These are phyloP conservation scores for Limnomonas spitsbergensis DNA, from an alignment of 139 green algal genomes.

Conservation along the genomic window DNA sequence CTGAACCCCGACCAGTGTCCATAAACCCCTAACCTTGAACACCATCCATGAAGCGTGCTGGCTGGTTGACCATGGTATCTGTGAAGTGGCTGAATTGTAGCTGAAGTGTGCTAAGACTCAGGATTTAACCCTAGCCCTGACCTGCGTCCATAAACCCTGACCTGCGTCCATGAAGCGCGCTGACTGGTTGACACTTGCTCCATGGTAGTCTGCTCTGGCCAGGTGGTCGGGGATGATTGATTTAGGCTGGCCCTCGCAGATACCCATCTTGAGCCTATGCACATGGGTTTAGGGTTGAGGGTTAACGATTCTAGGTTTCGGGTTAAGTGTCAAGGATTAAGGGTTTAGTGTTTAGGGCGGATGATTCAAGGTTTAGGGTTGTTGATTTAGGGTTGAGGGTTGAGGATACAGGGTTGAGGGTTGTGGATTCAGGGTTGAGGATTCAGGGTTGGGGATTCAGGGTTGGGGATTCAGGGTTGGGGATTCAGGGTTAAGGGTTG, in stretches of 20 bases:
- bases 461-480: no score
- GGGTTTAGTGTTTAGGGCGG: no score
- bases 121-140: neutral
- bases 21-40: neutral
- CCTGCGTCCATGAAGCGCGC: slow-evolving; percentile 21
- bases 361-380: no score
- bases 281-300: no score
- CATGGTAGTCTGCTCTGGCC: slow-evolving; percentile 53
- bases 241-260: slow-evolving; percentile 40
- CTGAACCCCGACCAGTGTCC: neutral
- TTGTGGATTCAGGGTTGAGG: no score
- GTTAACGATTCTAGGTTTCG: no score
- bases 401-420: no score
- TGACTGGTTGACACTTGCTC: slow-evolving; percentile 44
- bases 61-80: neutral
- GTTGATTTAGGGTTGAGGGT: no score
- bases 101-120: neutral
- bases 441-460: no score
- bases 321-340: no score
- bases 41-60: neutral
- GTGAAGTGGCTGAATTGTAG: neutral
- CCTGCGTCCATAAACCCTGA: neutral
- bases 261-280: slow-evolving; percentile 42
- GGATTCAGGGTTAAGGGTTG: no score
- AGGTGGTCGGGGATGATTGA: slow-evolving; percentile 40